Base-by-base conservation (phyloP, 352 stramenopile genomes). In the Globisporangium perplexum region DNA sequence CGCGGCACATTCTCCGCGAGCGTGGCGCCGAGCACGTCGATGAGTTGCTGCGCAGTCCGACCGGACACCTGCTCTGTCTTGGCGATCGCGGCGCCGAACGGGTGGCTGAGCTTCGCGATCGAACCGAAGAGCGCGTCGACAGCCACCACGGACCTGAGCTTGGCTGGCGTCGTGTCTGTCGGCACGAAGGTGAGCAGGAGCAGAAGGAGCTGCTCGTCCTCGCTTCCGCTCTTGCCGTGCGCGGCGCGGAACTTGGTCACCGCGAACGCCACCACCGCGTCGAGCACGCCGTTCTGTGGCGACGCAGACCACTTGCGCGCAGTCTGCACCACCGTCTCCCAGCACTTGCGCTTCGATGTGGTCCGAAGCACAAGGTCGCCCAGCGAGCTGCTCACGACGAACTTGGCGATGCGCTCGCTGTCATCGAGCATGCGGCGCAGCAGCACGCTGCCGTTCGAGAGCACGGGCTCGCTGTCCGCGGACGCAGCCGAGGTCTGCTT, bases 351-450 rank as follows among this genome's bases (percentile, higher is more conserved):
- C 52, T 75, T 82, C 1, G 69, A 71, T 43, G 50, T 72, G 24
- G 83, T 54, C 43, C 69, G 63, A 5, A 94, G 48, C 50, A 91
- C 63, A 8, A 92, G 61, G 35, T 85, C 70, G 14, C 69, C 63
- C 0, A 90, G 55, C 39, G 74, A 71, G 22, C 69, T 81, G 2
- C 63, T 76, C 22, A 74, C 47, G 20, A 90, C 68, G 31, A 84
- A 77, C 33, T 73, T 77, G 31, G 80, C 69, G 47, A 95, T 86
- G 15, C 70, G 71, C 38, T 83, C 71, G 52, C 69, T 86, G 60
- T 95, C 85, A 53, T 95, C 85, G 30, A 84, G 63, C 23, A 95
- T 55, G 12, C 85, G 82, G 55, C 83, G 80, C 15, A 91, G 49
- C 17, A 93, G 56, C 14, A 91, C 65, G 41, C 76, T 69, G 3